Evolutionary conservation across 148 eudicot species (phyloP).

Genomic region (Camellia sinensis): DNA sequence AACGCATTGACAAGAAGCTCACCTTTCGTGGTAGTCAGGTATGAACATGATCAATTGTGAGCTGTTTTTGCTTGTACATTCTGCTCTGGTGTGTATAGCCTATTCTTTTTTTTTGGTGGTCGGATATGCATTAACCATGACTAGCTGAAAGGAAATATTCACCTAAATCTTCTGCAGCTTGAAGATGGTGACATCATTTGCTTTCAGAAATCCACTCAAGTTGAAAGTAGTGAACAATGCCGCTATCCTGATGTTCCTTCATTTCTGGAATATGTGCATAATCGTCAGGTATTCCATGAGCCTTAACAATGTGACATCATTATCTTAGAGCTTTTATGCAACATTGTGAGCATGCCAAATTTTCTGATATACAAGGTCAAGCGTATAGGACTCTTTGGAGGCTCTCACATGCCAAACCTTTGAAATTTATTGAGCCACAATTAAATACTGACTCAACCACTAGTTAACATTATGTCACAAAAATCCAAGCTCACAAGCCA

Average conservation of each 20-base stretch:
- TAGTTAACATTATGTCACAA: too few species aligned
- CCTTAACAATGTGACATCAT: neutral
- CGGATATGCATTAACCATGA: neutral
- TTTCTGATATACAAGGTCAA: too few species aligned
- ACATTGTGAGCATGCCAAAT: neutral
- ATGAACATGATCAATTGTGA: slow-evolving; percentile 2
- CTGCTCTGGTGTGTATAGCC: neutral
- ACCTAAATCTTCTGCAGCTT: slow-evolving; percentile 39
- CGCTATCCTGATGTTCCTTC: slow-evolving; percentile 79
- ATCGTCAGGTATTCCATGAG: slow-evolving; percentile 63
- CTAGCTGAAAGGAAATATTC: neutral
- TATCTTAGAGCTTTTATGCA: neutral
- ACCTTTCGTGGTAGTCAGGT: slow-evolving; percentile 82
- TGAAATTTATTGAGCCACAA: too few species aligned
- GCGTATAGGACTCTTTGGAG: too few species aligned
- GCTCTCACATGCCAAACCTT: too few species aligned
- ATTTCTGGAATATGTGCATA: slow-evolving; percentile 88
- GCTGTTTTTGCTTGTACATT: neutral
- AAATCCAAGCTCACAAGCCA: too few species aligned
- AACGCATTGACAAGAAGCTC: slow-evolving; percentile 61
- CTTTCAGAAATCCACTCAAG: slow-evolving; percentile 59
- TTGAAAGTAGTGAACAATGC: slow-evolving; percentile 46
- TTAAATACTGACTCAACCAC: too few species aligned
- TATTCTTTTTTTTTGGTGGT: too few species aligned
- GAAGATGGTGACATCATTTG: slow-evolving; percentile 99